phyloP scores from a whole-genome alignment of 1,284 basidiomycete genomes.

The Cryptococcus maquisensis region DNA sequence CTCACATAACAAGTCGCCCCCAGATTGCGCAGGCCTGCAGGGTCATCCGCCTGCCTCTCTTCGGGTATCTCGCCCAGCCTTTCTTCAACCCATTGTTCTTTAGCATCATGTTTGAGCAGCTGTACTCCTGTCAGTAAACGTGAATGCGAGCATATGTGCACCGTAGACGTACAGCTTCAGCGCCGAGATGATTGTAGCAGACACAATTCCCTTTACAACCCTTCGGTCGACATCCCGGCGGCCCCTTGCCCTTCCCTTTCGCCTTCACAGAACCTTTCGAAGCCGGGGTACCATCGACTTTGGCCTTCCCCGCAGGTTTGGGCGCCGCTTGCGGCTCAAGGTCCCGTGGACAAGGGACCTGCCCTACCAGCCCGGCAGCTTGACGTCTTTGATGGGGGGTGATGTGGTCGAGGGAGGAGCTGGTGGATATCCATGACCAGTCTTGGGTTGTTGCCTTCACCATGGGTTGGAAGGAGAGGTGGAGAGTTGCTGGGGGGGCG shows the following conservation, averaged over 20 bases:
- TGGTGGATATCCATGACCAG: too few relatives aligned
- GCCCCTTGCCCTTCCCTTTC: not conserved
- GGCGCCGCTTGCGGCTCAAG: conserved; percentile 46
- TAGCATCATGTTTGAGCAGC: conserved; percentile 58
- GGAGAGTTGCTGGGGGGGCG: too few relatives aligned
- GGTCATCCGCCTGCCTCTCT: conserved; percentile 53
- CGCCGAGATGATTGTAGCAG: conserved; percentile 80
- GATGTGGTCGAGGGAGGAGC: conserved; percentile 49
- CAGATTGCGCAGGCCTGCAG: conserved; percentile 84
- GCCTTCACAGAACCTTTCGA: conserved; percentile 28
- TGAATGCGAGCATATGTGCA: conserved; percentile 61
- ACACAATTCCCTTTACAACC: conserved; percentile 68
- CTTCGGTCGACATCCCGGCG: conserved; percentile 57
- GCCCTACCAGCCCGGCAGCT: conserved; percentile 62
- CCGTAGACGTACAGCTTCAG: conserved; percentile 56
- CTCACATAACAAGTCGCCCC: conserved; percentile 82
- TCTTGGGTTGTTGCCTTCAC: too few relatives aligned
- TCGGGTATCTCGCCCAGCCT: conserved; percentile 57
- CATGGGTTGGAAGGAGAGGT: too few relatives aligned
- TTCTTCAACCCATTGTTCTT: conserved; percentile 55
- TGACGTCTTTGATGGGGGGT: conserved; percentile 60
- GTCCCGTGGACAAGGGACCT: conserved; percentile 55
- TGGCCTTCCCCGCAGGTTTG: conserved; percentile 29
- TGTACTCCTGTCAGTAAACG: conserved; percentile 44
- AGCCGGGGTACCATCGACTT: too few relatives aligned